phyloP scores from a whole-genome alignment of 768 basidiomycete genomes.

The Russula sp. region DNA sequence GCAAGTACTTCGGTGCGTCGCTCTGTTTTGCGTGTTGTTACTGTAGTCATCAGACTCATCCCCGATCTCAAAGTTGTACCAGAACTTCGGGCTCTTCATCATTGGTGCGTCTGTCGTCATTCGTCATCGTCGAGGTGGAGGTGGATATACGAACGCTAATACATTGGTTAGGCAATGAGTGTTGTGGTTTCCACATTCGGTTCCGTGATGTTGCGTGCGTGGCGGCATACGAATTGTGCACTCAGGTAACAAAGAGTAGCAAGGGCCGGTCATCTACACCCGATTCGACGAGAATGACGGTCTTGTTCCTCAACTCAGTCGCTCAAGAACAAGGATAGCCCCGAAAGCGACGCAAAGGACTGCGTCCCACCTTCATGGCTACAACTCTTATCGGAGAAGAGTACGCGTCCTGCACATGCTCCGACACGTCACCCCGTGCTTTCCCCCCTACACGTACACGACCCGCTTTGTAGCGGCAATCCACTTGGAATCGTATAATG shows the following conservation, averaged over 20 bases:
- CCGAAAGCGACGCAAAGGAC: constrained; percentile 95
- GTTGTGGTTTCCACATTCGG: constrained; percentile 90
- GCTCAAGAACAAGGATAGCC: constrained; percentile 97
- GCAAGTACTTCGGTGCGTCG: constrained; percentile 84
- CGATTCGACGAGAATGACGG: constrained; percentile 95
- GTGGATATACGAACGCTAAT: neutral
- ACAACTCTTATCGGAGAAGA: too few species aligned
- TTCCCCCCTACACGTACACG: too few species aligned
- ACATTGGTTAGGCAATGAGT: constrained; percentile 56
- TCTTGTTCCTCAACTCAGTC: constrained; percentile 89
- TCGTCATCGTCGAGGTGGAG: too few species aligned
- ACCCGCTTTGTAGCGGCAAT: too few species aligned
- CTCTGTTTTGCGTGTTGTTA: neutral
- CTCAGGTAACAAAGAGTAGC: constrained; percentile 94
- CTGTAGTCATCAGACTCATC: too few species aligned
- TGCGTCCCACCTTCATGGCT: constrained; percentile 87
- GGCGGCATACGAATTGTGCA: constrained; percentile 94
- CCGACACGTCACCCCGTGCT: too few species aligned
- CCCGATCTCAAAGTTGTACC: neutral
- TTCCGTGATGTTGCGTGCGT: constrained; percentile 97
- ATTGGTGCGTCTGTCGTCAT: constrained; percentile 48
- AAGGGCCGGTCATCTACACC: neutral
- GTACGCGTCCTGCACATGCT: too few species aligned
- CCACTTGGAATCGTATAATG: too few species aligned
- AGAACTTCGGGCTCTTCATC: constrained; percentile 93